Conservation (phyloP, 2,329 filamentous ascomycete genomes). For the Colletotrichum gigasporum region DNA sequence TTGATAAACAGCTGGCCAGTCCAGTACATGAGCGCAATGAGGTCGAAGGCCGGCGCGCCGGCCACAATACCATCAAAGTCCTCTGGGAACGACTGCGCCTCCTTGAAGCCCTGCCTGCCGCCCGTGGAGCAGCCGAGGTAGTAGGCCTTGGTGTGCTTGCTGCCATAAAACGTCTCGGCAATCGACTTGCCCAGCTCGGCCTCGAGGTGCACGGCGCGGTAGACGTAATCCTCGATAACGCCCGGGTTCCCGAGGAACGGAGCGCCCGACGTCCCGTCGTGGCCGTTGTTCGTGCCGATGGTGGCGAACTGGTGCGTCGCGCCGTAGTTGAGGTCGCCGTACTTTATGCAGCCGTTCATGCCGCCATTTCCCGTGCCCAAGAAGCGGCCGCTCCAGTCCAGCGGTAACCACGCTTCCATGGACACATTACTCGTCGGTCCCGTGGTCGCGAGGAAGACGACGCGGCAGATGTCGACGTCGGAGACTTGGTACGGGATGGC, state of each 20-base stretch:
- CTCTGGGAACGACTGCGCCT: conserved; percentile 49
- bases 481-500: conserved; percentile 23
- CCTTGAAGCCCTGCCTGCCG: conserved; percentile 61
- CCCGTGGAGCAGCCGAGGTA: conserved; percentile 64
- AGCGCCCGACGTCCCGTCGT: conserved; percentile 52
- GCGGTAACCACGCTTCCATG: conserved; percentile 58
- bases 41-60: conserved; percentile 49
- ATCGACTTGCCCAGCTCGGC: conserved; percentile 59
- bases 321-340: conserved; percentile 56
- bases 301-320: conserved; percentile 53
- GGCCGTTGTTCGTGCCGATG: conserved; percentile 60
- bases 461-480: conserved; percentile 38
- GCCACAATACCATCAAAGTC: conserved; percentile 67
- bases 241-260: conserved; percentile 47
- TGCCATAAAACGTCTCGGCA: conserved; percentile 56
- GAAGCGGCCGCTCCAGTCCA: conserved; percentile 53
- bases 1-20: conserved; percentile 51
- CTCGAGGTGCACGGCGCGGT: conserved; percentile 54
- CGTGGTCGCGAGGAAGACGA: conserved; percentile 36
- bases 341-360: conserved; percentile 56
- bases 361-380: conserved; percentile 60
- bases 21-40: conserved; percentile 39
- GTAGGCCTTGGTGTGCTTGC: conserved; percentile 42
- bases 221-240: conserved; percentile 47
- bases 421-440: conserved; percentile 52